Percentiles rank a stretch among this genome's conserved stretches.
These are phyloP conservation scores for Candida wancherniae DNA, from an alignment of 805 yeast species.

Conservation along the genomic window DNA sequence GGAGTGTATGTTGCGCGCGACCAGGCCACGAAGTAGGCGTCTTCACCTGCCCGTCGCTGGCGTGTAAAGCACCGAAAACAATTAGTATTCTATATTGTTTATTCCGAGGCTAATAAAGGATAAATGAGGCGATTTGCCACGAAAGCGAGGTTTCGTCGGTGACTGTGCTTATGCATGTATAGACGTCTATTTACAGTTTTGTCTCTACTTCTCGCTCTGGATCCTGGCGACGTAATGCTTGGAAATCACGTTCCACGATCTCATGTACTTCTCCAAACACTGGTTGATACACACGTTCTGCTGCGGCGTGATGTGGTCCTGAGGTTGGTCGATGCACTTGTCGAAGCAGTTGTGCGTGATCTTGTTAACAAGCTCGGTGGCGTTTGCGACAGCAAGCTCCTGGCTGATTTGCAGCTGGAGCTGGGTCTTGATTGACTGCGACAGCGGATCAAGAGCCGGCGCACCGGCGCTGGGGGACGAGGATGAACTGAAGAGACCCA, in stretches of 20 bases:
- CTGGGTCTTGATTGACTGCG: conserved; percentile 44
- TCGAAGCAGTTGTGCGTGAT: conserved; percentile 85
- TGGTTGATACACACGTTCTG: conserved; percentile 69
- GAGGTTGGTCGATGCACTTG: conserved; percentile 66
- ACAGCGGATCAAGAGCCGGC: conserved; percentile 9
- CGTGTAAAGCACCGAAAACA: too few species aligned
- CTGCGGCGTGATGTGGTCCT: conserved; percentile 38
- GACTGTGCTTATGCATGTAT: too few species aligned
- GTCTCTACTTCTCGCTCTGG: conserved; percentile 32
- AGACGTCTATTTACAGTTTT: conserved; percentile 6
- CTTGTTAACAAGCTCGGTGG: conserved; percentile 79
- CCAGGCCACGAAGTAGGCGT: too few species aligned
- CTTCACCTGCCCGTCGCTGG: too few species aligned
- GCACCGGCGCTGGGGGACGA: conserved; percentile 9
- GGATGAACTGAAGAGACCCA: conserved; percentile 16
- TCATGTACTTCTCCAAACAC: conserved; percentile 84
- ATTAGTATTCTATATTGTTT: too few species aligned
- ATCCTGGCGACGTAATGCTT: conserved; percentile 72
- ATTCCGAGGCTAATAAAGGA: too few species aligned
- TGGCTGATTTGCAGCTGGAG: conserved; percentile 67
- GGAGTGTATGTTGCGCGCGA: too few species aligned
- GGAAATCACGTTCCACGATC: conserved; percentile 84
- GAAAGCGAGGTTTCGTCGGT: too few species aligned
- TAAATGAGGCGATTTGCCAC: too few species aligned
- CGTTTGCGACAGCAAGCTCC: conserved; percentile 89